These are phyloP conservation scores for Mycena citricolor DNA, from an alignment of 1,284 basidiomycete species.

Conservation along the genomic window DNA sequence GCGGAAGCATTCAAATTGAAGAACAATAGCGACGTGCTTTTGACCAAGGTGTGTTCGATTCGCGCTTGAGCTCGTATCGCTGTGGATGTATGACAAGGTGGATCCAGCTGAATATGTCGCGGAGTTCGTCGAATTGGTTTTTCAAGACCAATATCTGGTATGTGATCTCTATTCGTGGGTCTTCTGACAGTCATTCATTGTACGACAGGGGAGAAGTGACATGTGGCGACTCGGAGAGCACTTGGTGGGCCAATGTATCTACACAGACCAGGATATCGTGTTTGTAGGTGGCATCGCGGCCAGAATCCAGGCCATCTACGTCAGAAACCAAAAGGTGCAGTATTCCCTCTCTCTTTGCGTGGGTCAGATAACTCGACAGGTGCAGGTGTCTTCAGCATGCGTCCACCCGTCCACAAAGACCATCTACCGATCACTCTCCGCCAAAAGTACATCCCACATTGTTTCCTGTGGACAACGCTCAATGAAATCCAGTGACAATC, in stretches of 20 bases:
- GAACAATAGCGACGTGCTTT: conserved; percentile 67
- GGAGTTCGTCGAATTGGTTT: conserved; percentile 85
- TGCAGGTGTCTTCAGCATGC: conserved; percentile 76
- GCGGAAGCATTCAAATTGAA: conserved; percentile 69
- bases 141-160: conserved; percentile 90
- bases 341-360: conserved; percentile 2
- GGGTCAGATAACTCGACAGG: not conserved
- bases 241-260: conserved; percentile 75
- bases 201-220: conserved; percentile 23
- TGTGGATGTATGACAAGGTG: conserved; percentile 46
- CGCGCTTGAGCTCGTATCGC: conserved; percentile 7
- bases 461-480: too few relatives aligned
- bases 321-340: conserved; percentile 60
- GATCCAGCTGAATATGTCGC: conserved; percentile 64
- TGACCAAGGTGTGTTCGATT: conserved; percentile 58
- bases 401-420: conserved; percentile 84
- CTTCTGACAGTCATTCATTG: too few relatives aligned
- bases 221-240: conserved; percentile 59
- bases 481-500: too few relatives aligned
- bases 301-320: conserved; percentile 76
- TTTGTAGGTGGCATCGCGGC: conserved; percentile 80
- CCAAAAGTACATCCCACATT: too few relatives aligned
- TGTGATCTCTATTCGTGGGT: too few relatives aligned
- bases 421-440: conserved; percentile 88
- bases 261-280: conserved; percentile 68